Percentiles rank a stretch among this genome's conserved stretches.
Conservation (phyloP, 1,284 basidiomycete species). For the Ganoderma leucocontextum region DNA sequence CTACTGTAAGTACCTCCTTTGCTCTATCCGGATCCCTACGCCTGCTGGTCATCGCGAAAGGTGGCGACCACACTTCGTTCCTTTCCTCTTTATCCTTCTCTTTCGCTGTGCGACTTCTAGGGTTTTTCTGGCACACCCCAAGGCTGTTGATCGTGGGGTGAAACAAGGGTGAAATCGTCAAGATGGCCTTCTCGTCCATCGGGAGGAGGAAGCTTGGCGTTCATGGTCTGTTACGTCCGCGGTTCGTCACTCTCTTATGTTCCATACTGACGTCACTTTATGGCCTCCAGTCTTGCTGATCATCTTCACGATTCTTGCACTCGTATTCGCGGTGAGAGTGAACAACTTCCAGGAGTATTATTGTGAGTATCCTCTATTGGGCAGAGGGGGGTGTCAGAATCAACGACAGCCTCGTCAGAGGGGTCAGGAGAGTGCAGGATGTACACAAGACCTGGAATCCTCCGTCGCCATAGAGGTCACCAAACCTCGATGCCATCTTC, state of each 20-base stretch:
- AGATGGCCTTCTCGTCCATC: slow-evolving; percentile 25
- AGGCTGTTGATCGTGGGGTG: slow-evolving; percentile 7
- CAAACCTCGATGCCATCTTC: background rate
- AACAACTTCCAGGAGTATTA: slow-evolving; percentile 68
- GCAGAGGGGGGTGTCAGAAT: background rate
- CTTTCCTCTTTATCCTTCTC: slow-evolving; percentile 23
- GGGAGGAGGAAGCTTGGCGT: slow-evolving; percentile 34
- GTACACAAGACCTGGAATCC: too few species aligned
- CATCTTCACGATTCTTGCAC: slow-evolving; percentile 57
- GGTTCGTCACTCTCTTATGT: background rate
- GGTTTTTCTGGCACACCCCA: slow-evolving; percentile 10
- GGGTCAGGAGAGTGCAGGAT: too few species aligned
- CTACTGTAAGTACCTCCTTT: slow-evolving; percentile 5
- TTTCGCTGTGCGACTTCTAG: slow-evolving; percentile 33
- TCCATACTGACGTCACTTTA: background rate
- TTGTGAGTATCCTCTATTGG: slow-evolving; percentile 48
- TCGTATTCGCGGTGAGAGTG: slow-evolving; percentile 60
- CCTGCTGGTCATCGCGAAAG: slow-evolving; percentile 16
- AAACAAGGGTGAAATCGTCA: slow-evolving; percentile 12
- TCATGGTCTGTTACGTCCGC: slow-evolving; percentile 22
- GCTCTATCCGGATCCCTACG: slow-evolving; percentile 15
- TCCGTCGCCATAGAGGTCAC: background rate
- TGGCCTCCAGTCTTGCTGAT: slow-evolving; percentile 42
- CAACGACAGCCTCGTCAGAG: background rate
- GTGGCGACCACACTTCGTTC: slow-evolving; percentile 14